Conservation (phyloP, 441 rosid genomes). For the Arabidopsis lyrata region DNA sequence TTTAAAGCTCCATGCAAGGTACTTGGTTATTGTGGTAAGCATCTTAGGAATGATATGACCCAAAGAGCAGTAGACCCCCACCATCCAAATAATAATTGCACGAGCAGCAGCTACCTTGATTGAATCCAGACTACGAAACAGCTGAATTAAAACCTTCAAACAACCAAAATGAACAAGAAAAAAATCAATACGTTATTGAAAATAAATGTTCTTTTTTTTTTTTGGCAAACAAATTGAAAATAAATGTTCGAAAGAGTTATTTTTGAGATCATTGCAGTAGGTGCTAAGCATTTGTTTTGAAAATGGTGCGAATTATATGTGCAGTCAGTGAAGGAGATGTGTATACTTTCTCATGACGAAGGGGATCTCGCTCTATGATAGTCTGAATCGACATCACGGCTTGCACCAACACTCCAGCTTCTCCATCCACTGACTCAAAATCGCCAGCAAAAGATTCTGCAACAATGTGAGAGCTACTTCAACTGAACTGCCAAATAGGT, state of each 20-base stretch:
- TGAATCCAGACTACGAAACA: slow-evolving; percentile 83
- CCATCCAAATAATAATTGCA: slow-evolving; percentile 90
- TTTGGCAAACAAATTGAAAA: too few relatives aligned
- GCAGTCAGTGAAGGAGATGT: slow-evolving; percentile 37
- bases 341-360: slow-evolving; percentile 78
- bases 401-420: slow-evolving; percentile 77
- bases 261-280: slow-evolving; percentile 16
- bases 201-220: slow-evolving; percentile 21
- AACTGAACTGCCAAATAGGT: slow-evolving; percentile 33
- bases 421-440: slow-evolving; percentile 57
- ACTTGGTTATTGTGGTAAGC: slow-evolving; percentile 75
- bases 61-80: slow-evolving; percentile 81
- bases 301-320: neutral
- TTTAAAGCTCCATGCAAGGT: slow-evolving; percentile 91
- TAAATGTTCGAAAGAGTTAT: slow-evolving; percentile 21
- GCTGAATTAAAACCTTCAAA: slow-evolving; percentile 76
- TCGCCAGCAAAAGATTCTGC: slow-evolving; percentile 68
- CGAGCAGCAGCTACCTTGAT: slow-evolving; percentile 89
- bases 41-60: slow-evolving; percentile 81
- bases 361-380: slow-evolving; percentile 78
- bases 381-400: slow-evolving; percentile 78
- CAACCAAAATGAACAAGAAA: slow-evolving; percentile 30
- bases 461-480: slow-evolving; percentile 42
- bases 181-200: slow-evolving; percentile 15
- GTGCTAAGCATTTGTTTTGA: slow-evolving; percentile 5